Base-by-base conservation (phyloP, 805 yeast genomes). In the Monosporozyma solicola region DNA sequence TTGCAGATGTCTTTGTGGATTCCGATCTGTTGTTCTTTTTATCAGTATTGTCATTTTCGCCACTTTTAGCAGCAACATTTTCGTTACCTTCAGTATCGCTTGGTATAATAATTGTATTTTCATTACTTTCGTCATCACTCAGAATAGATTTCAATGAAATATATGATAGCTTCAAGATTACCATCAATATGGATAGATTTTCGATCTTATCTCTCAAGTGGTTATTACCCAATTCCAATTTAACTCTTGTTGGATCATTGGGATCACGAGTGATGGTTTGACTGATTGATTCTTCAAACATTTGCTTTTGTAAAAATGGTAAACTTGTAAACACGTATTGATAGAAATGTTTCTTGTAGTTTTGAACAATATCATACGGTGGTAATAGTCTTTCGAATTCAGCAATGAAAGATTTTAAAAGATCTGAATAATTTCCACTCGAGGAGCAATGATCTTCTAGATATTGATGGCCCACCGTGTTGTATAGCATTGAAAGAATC, bases 241-340 rank as follows among this genome's bases (percentile, higher is more conserved):
- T 59, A 33, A 64, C 57, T 43, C 58, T 62, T 8, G 49, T 51
- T 9, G 64, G 58, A 33, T 58, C 53, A 3, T 55, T 48, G 16
- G 57, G 55, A 52, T 65, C 60, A 13, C 49, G 51, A 10, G 51
- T 45, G 41, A 68, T 45, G 7, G 65, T 58, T 33, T 59, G 53
- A 22, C 53, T 44, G 8, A 68, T 41, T n/a, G 65, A 57, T 29
- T 63, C 62, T 53, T 68, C 72, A 53, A 68, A 68, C 29, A 56
- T 51, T 31, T 57, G 57, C 11, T 57, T 56, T 49, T 66, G 66
- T 20, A 68, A 44, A 47, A 62, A 64, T 1, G 71, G 67, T 32
- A 63, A 52, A 44, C 56, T 60, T 8, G 67, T 65, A 49, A 56
- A 67, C 15, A 68, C 55, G 45, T 56, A 55, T 35, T 60, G 59